Evolutionary conservation across 2,329 filamentous ascomycete species (phyloP), one percentile per base, ranked within the genome.

Genomic region (Zymoseptoria tritici): DNA sequence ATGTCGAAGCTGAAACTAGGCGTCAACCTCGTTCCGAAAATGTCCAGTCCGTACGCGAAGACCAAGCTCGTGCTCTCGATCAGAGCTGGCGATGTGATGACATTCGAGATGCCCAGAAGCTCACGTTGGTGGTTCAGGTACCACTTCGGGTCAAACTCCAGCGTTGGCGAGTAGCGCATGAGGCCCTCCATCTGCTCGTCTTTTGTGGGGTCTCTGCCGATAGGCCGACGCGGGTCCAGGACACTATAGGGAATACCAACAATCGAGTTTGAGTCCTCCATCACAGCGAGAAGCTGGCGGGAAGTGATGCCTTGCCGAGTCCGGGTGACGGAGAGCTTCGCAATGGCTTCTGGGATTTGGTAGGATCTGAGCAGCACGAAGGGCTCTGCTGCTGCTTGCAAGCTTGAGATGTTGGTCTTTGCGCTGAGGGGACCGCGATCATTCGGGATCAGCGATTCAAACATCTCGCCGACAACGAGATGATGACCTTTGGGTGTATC

Each of bases 21-120:
- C n/a, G 88, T 85, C 9, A 95, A 84, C 56, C 91, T 81, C 1
- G 91, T 93, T 13, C 89, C 91, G 66, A 95, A 99, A 1, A 97
- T 78, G 73, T 99, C 94, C 13, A 91, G 74, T 3, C 94, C 94
- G 70, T 89, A 96, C 0, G 91, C 91, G 69, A 97, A 88, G 11
- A 99, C 83, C 58, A 97, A 74, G 68, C 89, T 93, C 1, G 94
- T 97, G 76, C 92, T 97, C 78, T 99, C 94, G 29, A 99, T 82
- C 4, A 91, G 74, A 1, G 91, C 89, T 0, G 92, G 89, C 19
- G 83, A 83, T 0, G 91, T 85, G 29, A 93, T 82, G 20, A 97
- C 85, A 52, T 84, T 79, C 61, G 83, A 79, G 50, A 96, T 82
- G 5, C 91, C 91, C 2, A 92, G 61, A 1, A 97, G 83, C 64